These are phyloP conservation scores for Rhizoctonia solani DNA, from an alignment of 1,284 basidiomycete species.

Conservation along the genomic window DNA sequence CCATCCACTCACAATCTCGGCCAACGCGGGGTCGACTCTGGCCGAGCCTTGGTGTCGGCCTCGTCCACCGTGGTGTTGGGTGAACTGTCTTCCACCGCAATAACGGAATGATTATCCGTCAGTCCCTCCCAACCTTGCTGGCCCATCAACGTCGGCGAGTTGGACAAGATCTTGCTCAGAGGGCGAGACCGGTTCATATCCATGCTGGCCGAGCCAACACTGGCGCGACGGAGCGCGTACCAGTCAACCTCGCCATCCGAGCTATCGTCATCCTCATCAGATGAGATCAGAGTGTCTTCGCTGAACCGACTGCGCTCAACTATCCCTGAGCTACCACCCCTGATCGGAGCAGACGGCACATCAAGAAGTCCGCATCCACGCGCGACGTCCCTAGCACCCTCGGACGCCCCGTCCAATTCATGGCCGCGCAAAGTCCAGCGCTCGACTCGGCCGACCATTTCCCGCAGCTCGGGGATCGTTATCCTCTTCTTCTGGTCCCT, in stretches of 20 bases:
- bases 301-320: slow-evolving; percentile 23
- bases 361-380: slow-evolving; percentile 16
- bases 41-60: neutral
- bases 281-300: slow-evolving; percentile 21
- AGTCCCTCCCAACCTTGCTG: neutral
- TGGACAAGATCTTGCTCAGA: slow-evolving; percentile 18
- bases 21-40: slow-evolving; percentile 25
- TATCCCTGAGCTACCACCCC: slow-evolving; percentile 10
- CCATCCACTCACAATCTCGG: slow-evolving; percentile 22
- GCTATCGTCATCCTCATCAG: neutral
- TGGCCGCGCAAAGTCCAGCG: slow-evolving; percentile 68
- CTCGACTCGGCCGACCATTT: slow-evolving; percentile 59
- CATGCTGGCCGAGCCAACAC: neutral
- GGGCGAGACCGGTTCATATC: slow-evolving; percentile 24
- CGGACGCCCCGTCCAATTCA: slow-evolving; percentile 52
- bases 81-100: too few relatives aligned
- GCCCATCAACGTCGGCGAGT: slow-evolving; percentile 5
- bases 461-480: slow-evolving; percentile 64
- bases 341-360: neutral
- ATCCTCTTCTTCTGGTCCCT: slow-evolving; percentile 59
- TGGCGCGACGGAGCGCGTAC: slow-evolving; percentile 9
- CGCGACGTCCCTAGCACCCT: slow-evolving; percentile 32
- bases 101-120: too few relatives aligned
- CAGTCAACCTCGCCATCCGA: slow-evolving; percentile 11
- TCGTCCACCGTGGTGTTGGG: neutral